Evolutionary conservation across 2,329 filamentous ascomycete species (phyloP), one percentile per base, ranked within the genome.

Genomic region (Tolypocladium cylindrosporum): DNA sequence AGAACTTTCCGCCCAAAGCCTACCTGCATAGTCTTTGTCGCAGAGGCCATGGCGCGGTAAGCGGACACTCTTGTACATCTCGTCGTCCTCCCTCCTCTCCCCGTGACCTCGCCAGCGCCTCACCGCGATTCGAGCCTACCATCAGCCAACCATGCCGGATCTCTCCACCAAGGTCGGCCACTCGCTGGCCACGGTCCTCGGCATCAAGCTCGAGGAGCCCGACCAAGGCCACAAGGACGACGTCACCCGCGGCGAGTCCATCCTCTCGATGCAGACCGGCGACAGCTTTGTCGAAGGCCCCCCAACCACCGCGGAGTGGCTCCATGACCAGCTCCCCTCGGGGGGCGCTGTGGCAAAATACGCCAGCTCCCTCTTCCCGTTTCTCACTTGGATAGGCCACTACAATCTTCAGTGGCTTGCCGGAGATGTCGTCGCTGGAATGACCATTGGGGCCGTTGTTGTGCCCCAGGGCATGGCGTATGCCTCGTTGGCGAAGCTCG

Each of bases 401-500:
- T 99, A 99, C 76, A 99, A 99, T 69, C 13, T 86, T 4, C 86
- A 91, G 76, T 99, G 94, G 94, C 74, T 97, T 7, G 72, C 85
- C 19, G 94, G 94, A 66, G 94, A 99, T 74, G 73, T 97, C 53
- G 86, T 97, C 58, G 93, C 94, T 59, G 93, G 74, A 36, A 65
- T 73, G 58, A 84, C 82, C 3, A 79, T 84, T 58, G 81, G 82
- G n/a, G 79, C 80, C 41, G 77, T 84, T 31, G 91, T 97, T 34
- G 90, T 97, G n/a, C 93, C 93, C 7, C 93, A 97, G 70, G 88
- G 91, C 61, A 97, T 97, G 93, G 92, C 93, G 1, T 97, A 97
- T 73, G 92, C 93, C 37, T 79, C 86, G 61, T 80, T 97, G 34
- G 93, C 93, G 51, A 82, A 87, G 60, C 79, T 97, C n/a, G 80